Evolutionary conservation across 257 asterid species (phyloP).

Genomic region (Ligustrum vulgare): DNA sequence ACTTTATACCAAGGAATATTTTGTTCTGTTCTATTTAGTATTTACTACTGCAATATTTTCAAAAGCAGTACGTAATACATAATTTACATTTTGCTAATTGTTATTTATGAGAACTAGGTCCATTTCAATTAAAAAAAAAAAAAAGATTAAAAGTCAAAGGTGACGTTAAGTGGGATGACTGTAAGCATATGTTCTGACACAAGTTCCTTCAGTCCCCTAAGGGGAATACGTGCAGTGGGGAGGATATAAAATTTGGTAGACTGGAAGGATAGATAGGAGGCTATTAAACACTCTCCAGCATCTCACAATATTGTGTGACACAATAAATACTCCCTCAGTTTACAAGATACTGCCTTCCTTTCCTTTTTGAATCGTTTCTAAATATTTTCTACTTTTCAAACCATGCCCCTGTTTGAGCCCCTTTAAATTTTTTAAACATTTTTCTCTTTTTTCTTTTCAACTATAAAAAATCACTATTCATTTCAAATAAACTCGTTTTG

Average conservation of each 20-base stretch:
- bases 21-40: neutral
- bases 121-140: neutral
- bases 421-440: too few relatives aligned
- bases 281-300: neutral
- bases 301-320: neutral
- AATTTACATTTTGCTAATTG: neutral
- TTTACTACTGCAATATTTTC: neutral
- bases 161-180: neutral
- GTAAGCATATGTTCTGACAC: neutral
- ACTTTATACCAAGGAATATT: neutral
- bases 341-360: neutral
- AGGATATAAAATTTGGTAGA: neutral
- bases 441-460: too few relatives aligned
- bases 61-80: neutral
- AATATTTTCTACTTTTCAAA: neutral
- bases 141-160: neutral
- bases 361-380: neutral
- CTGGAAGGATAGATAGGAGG: neutral
- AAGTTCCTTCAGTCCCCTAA: neutral
- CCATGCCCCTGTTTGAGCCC: too few relatives aligned
- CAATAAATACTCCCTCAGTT: neutral
- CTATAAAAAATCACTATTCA: too few relatives aligned
- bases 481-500: too few relatives aligned
- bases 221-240: neutral
- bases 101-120: neutral